Conservation (phyloP, 2,329 filamentous ascomycete genomes). For the Ophiocordyceps polyrhachis-furcata region DNA sequence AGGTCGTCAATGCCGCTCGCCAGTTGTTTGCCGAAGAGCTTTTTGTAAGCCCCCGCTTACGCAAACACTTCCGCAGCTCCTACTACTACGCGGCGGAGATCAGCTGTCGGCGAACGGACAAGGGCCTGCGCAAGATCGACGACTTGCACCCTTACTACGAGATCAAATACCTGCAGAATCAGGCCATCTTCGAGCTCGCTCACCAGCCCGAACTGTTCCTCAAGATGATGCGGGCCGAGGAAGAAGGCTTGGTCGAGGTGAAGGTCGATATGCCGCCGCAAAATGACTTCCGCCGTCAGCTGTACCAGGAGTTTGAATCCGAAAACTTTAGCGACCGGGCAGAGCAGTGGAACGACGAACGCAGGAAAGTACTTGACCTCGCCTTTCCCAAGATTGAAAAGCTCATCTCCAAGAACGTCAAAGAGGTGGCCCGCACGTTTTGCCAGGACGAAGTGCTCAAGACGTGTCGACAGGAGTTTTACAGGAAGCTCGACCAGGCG, state of each 20-base stretch:
- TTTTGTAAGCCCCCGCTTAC: slow-evolving; percentile 70
- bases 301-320: slow-evolving; percentile 73
- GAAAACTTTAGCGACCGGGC: slow-evolving; percentile 92
- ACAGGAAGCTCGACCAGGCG: slow-evolving; percentile 79
- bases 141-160: slow-evolving; percentile 94
- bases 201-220: slow-evolving; percentile 76
- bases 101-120: slow-evolving; percentile 81
- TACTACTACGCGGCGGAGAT: slow-evolving; percentile 74
- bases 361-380: slow-evolving; percentile 65
- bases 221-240: slow-evolving; percentile 94
- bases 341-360: slow-evolving; percentile 83
- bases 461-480: slow-evolving; percentile 74
- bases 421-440: slow-evolving; percentile 81
- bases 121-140: slow-evolving; percentile 82
- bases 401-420: slow-evolving; percentile 77
- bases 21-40: slow-evolving; percentile 85
- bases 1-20: slow-evolving; percentile 62
- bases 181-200: slow-evolving; percentile 66
- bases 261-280: slow-evolving; percentile 60
- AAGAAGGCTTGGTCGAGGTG: slow-evolving; percentile 81
- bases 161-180: slow-evolving; percentile 87
- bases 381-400: slow-evolving; percentile 68
- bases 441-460: slow-evolving; percentile 88
- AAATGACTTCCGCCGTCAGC: slow-evolving; percentile 53
- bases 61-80: slow-evolving; percentile 64